These are phyloP conservation scores for Aphanoascus verrucosus DNA, from an alignment of 2,329 filamentous ascomycete genomes.

Conservation along the genomic window DNA sequence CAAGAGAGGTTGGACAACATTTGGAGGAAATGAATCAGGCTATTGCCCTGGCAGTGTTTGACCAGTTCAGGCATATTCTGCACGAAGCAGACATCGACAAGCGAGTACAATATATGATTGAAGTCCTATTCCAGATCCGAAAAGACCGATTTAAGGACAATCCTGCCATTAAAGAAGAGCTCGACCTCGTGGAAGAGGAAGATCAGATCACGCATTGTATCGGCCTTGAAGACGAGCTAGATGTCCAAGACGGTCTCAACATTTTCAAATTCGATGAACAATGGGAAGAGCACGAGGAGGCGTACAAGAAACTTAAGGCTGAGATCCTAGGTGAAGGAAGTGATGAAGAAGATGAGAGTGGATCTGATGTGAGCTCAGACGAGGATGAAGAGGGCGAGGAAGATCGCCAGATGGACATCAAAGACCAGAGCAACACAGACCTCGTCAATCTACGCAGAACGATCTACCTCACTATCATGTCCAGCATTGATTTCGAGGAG, in stretches of 20 bases:
- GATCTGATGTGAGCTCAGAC: conserved; percentile 51
- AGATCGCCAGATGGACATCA: conserved; percentile 81
- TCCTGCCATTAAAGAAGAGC: conserved; percentile 76
- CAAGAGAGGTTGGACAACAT: conserved; percentile 84
- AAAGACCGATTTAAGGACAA: conserved; percentile 97
- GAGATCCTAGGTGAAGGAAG: conserved; percentile 93
- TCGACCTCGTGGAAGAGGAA: conserved; percentile 93
- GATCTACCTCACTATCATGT: conserved; percentile 97
- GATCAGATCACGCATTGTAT: conserved; percentile 91
- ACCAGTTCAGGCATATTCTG: conserved; percentile 88
- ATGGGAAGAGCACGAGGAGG: conserved; percentile 81
- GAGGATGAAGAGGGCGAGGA: conserved; percentile 68
- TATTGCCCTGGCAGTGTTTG: conserved; percentile 82
- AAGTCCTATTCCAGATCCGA: conserved; percentile 90
- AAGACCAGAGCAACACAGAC: conserved; percentile 94
- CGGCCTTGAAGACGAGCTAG: conserved; percentile 70
- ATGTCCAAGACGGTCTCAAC: conserved; percentile 78
- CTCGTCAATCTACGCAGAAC: conserved; percentile 85
- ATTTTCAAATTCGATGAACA: conserved; percentile 90
- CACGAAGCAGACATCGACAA: conserved; percentile 97
- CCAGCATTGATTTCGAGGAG: conserved; percentile 90
- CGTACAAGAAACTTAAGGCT: conserved; percentile 80
- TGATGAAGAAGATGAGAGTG: conserved; percentile 62
- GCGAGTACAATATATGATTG: conserved; percentile 98
- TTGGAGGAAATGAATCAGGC: conserved; percentile 88